phyloP scores from a whole-genome alignment of 2,329 filamentous ascomycete genomes.

The Apiospora malaysiana region DNA sequence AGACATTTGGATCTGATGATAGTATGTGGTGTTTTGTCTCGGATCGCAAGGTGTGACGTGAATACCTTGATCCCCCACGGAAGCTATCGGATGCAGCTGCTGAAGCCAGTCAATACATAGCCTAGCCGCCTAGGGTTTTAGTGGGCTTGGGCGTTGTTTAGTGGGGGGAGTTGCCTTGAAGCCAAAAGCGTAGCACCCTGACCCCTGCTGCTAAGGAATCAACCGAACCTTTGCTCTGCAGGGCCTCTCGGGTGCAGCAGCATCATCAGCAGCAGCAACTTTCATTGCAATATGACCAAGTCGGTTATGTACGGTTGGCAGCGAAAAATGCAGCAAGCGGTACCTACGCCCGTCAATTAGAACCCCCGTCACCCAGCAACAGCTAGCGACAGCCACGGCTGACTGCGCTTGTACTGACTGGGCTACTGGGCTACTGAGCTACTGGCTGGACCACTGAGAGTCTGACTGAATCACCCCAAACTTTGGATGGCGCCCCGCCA shows the following conservation, averaged over 20 bases:
- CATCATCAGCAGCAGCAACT: no score
- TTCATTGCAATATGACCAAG: no score
- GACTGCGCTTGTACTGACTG: no score
- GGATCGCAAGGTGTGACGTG: neutral
- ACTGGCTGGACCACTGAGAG: no score
- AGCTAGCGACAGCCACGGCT: neutral
- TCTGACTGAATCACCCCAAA: neutral
- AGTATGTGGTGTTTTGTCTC: neutral
- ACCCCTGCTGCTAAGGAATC: neutral
- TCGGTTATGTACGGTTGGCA: neutral
- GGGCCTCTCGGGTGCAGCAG: no score
- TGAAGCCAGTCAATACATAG: neutral
- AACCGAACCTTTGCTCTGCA: neutral
- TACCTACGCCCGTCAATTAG: no score
- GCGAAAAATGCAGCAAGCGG: neutral
- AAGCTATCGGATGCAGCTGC: constrained; percentile 12
- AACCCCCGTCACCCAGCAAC: neutral
- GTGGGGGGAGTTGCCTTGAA: neutral
- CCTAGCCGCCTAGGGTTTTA: constrained; percentile 5
- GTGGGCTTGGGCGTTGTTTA: neutral
- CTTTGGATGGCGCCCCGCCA: neutral
- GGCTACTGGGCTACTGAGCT: no score
- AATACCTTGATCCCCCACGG: neutral
- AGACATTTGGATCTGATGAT: no score
- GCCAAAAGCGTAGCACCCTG: neutral